Conservation (phyloP, 768 basidiomycete genomes). For the Amanita rimosa region DNA sequence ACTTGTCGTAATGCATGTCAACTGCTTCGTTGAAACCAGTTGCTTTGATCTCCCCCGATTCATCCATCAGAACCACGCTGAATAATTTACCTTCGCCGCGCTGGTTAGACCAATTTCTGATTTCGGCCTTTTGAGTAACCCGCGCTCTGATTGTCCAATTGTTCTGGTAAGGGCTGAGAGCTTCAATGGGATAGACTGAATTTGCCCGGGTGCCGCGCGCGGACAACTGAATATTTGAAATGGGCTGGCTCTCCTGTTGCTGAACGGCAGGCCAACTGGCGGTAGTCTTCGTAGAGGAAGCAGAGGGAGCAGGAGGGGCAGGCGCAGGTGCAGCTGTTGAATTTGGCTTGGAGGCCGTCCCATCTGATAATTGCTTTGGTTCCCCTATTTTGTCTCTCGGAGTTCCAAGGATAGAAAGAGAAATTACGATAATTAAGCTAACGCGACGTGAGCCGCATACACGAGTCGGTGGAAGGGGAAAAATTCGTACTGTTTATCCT, state of each 20-base stretch:
- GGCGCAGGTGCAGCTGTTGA: neutral
- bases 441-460: neutral
- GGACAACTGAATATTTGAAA: conserved; percentile 10
- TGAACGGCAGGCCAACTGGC: conserved; percentile 9
- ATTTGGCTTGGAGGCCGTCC: neutral
- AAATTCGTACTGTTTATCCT: conserved; percentile 67
- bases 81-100: conserved; percentile 94
- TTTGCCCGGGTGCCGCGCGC: conserved; percentile 18
- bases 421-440: conserved; percentile 81
- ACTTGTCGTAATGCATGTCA: conserved; percentile 70
- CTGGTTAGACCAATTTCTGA: conserved; percentile 81
- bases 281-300: neutral
- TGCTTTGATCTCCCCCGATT: conserved; percentile 82
- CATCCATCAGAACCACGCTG: conserved; percentile 88
- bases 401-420: conserved; percentile 42
- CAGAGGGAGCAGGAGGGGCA: neutral
- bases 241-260: conserved; percentile 9
- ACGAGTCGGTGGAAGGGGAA: neutral
- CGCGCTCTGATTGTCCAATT: conserved; percentile 98
- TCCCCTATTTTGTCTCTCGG: conserved; percentile 67
- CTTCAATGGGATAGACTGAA: conserved; percentile 74
- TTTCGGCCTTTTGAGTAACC: conserved; percentile 81
- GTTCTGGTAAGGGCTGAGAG: conserved; percentile 92
- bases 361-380: conserved; percentile 20
- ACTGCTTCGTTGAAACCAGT: conserved; percentile 86